These are phyloP conservation scores for Fusarium humuli DNA, from an alignment of 2,329 filamentous ascomycete genomes.

Conservation along the genomic window DNA sequence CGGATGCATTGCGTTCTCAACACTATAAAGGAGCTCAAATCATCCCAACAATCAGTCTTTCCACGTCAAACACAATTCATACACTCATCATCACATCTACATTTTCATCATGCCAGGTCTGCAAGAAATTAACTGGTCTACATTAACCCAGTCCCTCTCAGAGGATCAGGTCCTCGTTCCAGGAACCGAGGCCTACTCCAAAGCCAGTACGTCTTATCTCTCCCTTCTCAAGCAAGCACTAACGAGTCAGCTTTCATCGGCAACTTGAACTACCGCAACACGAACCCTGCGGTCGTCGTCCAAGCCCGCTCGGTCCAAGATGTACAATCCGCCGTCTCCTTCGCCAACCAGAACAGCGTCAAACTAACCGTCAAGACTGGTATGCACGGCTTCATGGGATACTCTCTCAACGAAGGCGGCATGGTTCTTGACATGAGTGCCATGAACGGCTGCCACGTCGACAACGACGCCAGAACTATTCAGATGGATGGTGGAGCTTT, in stretches of 20 bases:
- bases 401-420: constrained; percentile 6
- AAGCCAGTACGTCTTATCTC: neutral
- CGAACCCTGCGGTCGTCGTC: neutral
- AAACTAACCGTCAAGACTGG: constrained; percentile 9
- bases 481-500: constrained; percentile 4
- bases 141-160: neutral
- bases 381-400: constrained; percentile 1
- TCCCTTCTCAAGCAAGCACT: accelerated
- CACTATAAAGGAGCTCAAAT: neutral
- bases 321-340: neutral
- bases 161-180: neutral
- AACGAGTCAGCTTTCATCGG: neutral
- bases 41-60: accelerated
- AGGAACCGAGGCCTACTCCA: neutral
- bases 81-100: too few relatives aligned
- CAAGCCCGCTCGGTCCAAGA: neutral
- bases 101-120: neutral
- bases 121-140: neutral
- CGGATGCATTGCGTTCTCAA: too few relatives aligned
- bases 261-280: neutral
- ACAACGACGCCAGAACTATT: neutral
- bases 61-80: too few relatives aligned
- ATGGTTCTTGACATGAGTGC: constrained; percentile 9
- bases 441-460: neutral
- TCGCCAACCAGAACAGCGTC: neutral